Evolutionary conservation across 208 protist genomes (phyloP).

Genomic region (Trypanosoma platydactyli): DNA sequence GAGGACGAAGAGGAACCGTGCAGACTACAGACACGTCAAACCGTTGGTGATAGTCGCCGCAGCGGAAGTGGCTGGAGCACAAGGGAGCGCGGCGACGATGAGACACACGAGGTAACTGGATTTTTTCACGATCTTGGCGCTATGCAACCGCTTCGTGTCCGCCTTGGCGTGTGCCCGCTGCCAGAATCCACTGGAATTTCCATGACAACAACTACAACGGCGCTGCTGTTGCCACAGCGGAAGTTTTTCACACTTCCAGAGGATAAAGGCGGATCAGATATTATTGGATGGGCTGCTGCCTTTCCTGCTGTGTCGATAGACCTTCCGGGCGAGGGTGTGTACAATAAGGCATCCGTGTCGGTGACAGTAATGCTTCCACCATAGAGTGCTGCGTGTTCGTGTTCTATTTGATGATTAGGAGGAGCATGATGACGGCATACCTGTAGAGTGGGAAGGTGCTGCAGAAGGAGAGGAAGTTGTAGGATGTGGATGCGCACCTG

Average conservation of each 20-base stretch:
- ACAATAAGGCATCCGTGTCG: conserved; percentile 31
- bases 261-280: conserved; percentile 30
- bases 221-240: conserved; percentile 17
- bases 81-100: conserved; percentile 9
- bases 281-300: conserved; percentile 55
- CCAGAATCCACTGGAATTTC: conserved; percentile 11
- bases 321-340: conserved; percentile 33
- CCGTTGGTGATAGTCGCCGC: background rate
- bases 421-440: too few species aligned
- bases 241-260: conserved; percentile 39
- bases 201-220: conserved; percentile 1
- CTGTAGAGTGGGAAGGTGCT: too few species aligned
- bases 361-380: conserved; percentile 28
- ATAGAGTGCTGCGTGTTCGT: background rate
- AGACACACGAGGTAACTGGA: background rate
- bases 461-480: too few species aligned
- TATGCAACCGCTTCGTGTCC: conserved; percentile 39
- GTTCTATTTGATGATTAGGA: too few species aligned
- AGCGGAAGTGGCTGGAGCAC: background rate
- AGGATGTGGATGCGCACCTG: too few species aligned
- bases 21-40: background rate
- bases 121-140: conserved; percentile 45
- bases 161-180: conserved; percentile 55
- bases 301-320: conserved; percentile 38
- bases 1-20: background rate